Evolutionary conservation across 352 stramenopile species (phyloP).

Genomic region (Thraustochytrium striatum): DNA sequence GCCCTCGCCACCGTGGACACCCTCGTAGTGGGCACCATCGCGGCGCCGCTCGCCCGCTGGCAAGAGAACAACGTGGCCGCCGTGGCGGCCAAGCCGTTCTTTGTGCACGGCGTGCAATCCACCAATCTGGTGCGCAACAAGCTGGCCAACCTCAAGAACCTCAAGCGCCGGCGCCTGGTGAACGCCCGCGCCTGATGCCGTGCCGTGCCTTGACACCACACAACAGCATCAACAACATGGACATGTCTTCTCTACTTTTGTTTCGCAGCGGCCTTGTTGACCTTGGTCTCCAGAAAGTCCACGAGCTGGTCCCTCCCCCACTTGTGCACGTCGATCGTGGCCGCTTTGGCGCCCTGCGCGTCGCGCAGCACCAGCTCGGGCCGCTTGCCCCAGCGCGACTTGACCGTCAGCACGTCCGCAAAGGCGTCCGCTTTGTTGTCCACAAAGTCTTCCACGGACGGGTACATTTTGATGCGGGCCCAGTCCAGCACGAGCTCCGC

Average conservation of each 20-base stretch:
- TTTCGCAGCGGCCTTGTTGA: neutral
- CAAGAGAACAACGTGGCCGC: neutral
- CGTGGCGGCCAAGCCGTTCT: neutral
- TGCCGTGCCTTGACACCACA: neutral
- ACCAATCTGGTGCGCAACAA: neutral
- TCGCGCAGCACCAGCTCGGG: constrained; percentile 20
- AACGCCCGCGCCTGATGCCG: neutral
- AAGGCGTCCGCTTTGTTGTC: neutral
- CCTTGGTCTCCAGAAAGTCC: constrained; percentile 16
- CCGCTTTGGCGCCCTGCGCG: neutral
- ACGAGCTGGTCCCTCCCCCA: constrained; percentile 17
- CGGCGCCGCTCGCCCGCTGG: neutral
- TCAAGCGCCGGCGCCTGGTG: constrained; percentile 7
- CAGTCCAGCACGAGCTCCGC: constrained; percentile 25
- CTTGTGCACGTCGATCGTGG: neutral
- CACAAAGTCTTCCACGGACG: neutral
- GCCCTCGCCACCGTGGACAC: neutral
- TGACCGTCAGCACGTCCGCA: neutral
- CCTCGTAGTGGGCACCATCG: too few species aligned
- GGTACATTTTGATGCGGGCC: neutral
- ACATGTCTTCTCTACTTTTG: neutral
- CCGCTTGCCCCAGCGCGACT: neutral
- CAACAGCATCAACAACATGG: neutral
- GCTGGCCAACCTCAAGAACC: constrained; percentile 5
- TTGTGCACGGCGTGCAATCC: neutral